Percentiles rank a stretch among this genome's conserved stretches.
Conservation (phyloP, 108 stramenopile genomes). For the Skeletonema grethae region DNA sequence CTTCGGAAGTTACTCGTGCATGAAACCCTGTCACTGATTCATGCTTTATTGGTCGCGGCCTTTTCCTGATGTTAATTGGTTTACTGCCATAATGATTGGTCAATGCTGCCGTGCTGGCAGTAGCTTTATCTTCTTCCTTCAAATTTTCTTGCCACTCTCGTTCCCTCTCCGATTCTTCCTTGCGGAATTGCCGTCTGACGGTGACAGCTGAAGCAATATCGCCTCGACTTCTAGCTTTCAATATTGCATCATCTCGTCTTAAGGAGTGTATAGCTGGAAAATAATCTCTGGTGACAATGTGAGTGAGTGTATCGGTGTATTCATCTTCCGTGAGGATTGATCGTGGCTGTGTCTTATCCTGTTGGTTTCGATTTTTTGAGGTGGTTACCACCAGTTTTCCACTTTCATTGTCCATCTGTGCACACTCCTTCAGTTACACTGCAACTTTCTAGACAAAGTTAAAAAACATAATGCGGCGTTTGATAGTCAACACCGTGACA, state of each 20-base stretch:
- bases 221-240: conserved; percentile 54
- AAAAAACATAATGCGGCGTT: too few relatives aligned
- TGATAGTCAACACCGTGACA: too few relatives aligned
- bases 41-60: conserved; percentile 56
- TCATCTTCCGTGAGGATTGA: conserved; percentile 75
- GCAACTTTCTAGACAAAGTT: too few relatives aligned
- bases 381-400: not conserved
- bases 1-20: conserved; percentile 75
- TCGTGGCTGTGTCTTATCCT: conserved; percentile 49
- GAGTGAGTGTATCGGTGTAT: conserved; percentile 63
- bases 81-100: not conserved
- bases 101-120: not conserved
- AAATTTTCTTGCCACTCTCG: conserved; percentile 35
- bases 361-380: conserved; percentile 6
- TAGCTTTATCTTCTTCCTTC: conserved; percentile 34
- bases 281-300: conserved; percentile 76
- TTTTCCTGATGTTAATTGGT: conserved; percentile 27
- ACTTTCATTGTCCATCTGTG: conserved; percentile 4
- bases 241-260: conserved; percentile 55
- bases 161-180: conserved; percentile 49
- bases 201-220: conserved; percentile 71
- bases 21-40: conserved; percentile 81
- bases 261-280: conserved; percentile 62
- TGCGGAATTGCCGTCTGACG: conserved; percentile 55
- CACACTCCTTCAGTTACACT: too few relatives aligned